Percentiles rank a stretch among this genome's conserved stretches.
phyloP scores from a whole-genome alignment of 805 yeast genomes.

The Metschnikowia santaceciliae region DNA sequence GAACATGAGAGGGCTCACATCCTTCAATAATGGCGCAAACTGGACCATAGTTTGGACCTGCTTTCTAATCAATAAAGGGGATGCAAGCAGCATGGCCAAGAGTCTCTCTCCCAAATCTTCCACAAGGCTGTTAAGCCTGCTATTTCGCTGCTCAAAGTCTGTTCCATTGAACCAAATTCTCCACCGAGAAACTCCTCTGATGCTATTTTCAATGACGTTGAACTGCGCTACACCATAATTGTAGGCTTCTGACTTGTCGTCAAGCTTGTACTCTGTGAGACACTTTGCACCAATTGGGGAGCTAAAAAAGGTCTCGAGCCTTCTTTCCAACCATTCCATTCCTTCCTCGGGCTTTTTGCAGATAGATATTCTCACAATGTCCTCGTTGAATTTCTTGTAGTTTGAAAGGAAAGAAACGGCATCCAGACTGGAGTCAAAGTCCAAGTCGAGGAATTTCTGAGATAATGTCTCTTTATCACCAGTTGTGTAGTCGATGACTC shows the following conservation, averaged over 20 bases:
- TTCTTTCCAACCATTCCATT: conserved; percentile 71
- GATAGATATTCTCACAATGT: conserved; percentile 80
- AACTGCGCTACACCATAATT: conserved; percentile 78
- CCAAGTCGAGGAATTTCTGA: conserved; percentile 68
- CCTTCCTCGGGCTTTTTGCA: conserved; percentile 84
- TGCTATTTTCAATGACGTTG: conserved; percentile 80
- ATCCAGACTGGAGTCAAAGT: conserved; percentile 85
- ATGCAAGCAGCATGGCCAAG: conserved; percentile 68
- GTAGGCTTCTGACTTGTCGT: conserved; percentile 61
- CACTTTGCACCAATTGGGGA: conserved; percentile 66
- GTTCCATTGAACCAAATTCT: conserved; percentile 77
- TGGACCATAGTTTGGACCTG: conserved; percentile 91
- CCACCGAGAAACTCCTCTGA: conserved; percentile 94
- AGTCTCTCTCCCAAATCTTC: conserved; percentile 72
- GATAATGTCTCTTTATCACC: conserved; percentile 63
- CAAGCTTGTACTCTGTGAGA: conserved; percentile 50
- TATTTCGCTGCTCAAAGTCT: conserved; percentile 50
- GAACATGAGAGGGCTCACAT: conserved; percentile 70
- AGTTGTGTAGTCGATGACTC: conserved; percentile 69
- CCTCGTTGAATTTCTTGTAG: conserved; percentile 82
- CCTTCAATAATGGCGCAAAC: conserved; percentile 85
- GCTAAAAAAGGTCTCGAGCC: conserved; percentile 69
- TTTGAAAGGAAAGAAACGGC: conserved; percentile 69
- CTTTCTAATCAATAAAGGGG: conserved; percentile 77
- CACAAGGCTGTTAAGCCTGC: conserved; percentile 49